Conservation (phyloP, 805 yeast genomes). For the Blastobotrys americana region DNA sequence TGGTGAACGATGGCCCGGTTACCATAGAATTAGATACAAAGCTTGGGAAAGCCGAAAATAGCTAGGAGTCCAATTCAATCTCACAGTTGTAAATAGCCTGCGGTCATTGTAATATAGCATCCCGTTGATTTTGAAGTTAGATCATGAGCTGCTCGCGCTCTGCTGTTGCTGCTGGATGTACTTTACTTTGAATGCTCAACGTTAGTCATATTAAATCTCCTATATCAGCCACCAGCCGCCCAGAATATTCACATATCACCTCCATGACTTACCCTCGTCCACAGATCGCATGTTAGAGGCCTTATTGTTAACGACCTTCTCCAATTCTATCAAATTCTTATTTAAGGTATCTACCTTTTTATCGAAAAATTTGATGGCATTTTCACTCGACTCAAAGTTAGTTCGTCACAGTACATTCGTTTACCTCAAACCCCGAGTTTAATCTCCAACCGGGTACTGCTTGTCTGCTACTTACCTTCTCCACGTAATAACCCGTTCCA, state of each 20-base stretch:
- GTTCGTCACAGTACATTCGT: too few species aligned
- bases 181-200: neutral
- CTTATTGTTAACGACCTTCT: slow-evolving; percentile 69
- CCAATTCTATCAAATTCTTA: slow-evolving; percentile 66
- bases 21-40: slow-evolving; percentile 76
- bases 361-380: slow-evolving; percentile 65
- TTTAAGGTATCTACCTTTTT: slow-evolving; percentile 64
- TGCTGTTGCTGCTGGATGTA: neutral
- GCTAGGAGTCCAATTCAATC: too few species aligned
- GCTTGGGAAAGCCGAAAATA: too few species aligned
- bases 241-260: too few species aligned
- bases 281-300: slow-evolving; percentile 54
- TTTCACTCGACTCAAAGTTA: too few species aligned
- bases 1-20: slow-evolving; percentile 90
- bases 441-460: too few species aligned
- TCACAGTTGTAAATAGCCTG: too few species aligned
- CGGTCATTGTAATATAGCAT: too few species aligned
- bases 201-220: neutral
- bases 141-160: neutral
- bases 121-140: too few species aligned
- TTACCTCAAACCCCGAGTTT: too few species aligned
- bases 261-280: slow-evolving; percentile 36
- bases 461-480: slow-evolving; percentile 41
- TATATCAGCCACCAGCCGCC: neutral
- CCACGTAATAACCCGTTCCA: slow-evolving; percentile 94